Conservation (phyloP, 2,329 filamentous ascomycete species). For the Orbilia oligospora region DNA sequence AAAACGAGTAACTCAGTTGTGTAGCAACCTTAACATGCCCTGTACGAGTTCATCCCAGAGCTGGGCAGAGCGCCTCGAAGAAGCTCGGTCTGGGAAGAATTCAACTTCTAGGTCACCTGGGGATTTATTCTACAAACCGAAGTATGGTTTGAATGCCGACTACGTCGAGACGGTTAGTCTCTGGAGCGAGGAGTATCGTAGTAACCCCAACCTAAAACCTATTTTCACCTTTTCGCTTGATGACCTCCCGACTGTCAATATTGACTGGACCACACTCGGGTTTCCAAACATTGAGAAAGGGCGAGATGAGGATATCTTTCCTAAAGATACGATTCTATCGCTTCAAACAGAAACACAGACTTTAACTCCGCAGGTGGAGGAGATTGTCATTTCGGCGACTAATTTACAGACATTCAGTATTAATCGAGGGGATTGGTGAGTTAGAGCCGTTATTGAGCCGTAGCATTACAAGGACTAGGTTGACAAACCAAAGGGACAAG, state of each 20-base stretch:
- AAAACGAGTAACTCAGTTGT: background rate
- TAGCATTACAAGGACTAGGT: background rate
- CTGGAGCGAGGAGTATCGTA: slow-evolving; percentile 24
- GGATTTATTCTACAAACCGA: slow-evolving; percentile 41
- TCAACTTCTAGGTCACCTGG: background rate
- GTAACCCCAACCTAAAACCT: background rate
- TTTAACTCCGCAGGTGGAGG: slow-evolving; percentile 33
- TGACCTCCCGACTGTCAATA: slow-evolving; percentile 1
- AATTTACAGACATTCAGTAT: slow-evolving; percentile 22
- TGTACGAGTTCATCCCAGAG: slow-evolving; percentile 28
- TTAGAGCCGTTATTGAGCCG: background rate
- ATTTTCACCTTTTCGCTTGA: slow-evolving; percentile 20
- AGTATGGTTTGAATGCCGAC: slow-evolving; percentile 17
- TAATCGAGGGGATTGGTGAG: slow-evolving; percentile 27
- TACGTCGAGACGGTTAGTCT: slow-evolving; percentile 1
- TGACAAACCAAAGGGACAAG: slow-evolving; percentile 29
- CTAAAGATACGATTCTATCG: slow-evolving; percentile 37
- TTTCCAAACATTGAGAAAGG: slow-evolving; percentile 34
- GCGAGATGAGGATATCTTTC: slow-evolving; percentile 2
- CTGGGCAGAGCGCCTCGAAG: slow-evolving; percentile 22
- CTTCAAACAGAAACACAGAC: slow-evolving; percentile 10
- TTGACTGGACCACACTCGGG: slow-evolving; percentile 35
- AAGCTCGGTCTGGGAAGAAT: slow-evolving; percentile 8
- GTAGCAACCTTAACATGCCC: slow-evolving; percentile 42
- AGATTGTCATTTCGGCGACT: slow-evolving; percentile 33